Evolutionary conservation across 768 basidiomycete genomes (phyloP), one percentile per base, ranked within the genome.

Genomic region (Holtermanniella nyarrowii): DNA sequence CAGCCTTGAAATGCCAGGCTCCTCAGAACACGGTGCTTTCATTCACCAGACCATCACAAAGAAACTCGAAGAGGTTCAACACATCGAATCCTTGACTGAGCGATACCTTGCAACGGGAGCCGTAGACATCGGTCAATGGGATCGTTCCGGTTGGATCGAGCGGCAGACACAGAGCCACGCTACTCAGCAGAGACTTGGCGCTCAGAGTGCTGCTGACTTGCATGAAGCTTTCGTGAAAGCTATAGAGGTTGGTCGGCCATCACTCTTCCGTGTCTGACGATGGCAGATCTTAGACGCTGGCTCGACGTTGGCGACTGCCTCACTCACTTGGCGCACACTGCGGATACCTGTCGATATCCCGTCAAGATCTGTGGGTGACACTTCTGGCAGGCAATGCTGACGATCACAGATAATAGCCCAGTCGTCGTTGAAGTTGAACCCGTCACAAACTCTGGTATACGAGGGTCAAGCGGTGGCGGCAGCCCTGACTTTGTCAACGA

Each of bases 391-490:
- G 31, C 16, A 57, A 39, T 82, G 83, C 16, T 78, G 81, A 24
- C 79, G 78, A 4, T 72, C 74, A 39, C 86, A 43, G 72, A 68
- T 44, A 66, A 83, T 23, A 52, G 77, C 16, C 63, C 79, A 37
- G 74, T 77, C 37, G 74, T 78, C 3, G 76, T 61, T 57, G 40
- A 53, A 50, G 21, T 56, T 62, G 31, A 62, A 62, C 26, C 64
- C 69, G 42, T 50, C 68, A 13, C 65, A 72, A 3, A 75, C 78
- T 2, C 73, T 85, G 42, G 53, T 58, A 22, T 90, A 87, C 61
- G 88, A 90, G 21, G 91, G 91, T 0, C 86, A 91, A 60, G 86
- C 89, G 0, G 78, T 93, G n/a, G 74, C 79, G 16, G 82, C 82
- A 0, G 75, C 74, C 11, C 71, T 95, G 26, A 76, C 74, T 1